Conservation (phyloP, 352 stramenopile species). For the Halophytophthora batemanensis region DNA sequence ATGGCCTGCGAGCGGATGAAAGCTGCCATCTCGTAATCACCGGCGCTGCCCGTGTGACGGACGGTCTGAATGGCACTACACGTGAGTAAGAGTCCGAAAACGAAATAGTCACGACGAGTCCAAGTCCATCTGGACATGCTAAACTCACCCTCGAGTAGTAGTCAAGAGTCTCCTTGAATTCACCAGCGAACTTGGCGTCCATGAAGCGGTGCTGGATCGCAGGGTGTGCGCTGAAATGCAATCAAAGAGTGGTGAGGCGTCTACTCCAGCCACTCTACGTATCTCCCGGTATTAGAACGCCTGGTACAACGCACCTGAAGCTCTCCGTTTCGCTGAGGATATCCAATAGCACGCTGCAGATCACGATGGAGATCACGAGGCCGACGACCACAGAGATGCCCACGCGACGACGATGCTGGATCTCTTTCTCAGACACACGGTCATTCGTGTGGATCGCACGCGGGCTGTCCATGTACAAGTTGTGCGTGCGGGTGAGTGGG, state of each 20-base stretch:
- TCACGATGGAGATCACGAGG: conserved; percentile 55
- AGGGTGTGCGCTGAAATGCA: conserved; percentile 45
- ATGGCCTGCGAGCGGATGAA: conserved; percentile 73
- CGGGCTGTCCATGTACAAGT: conserved; percentile 73
- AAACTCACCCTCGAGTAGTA: conserved; percentile 62
- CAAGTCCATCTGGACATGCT: no score
- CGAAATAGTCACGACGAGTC: not conserved
- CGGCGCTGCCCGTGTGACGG: conserved; percentile 56
- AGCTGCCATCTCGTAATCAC: conserved; percentile 71
- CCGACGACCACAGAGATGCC: conserved; percentile 52
- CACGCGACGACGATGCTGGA: conserved; percentile 46
- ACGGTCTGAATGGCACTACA: conserved; percentile 24
- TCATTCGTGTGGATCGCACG: conserved; percentile 28
- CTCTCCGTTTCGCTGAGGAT: conserved; percentile 65
- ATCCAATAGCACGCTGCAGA: conserved; percentile 65
- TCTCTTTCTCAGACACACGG: conserved; percentile 45
- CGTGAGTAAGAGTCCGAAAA: not conserved
- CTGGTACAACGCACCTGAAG: conserved; percentile 56
- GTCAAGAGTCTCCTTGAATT: conserved; percentile 66
- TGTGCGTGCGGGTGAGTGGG: conserved; percentile 35
- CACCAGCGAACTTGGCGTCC: conserved; percentile 56
- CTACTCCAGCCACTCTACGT: no score
- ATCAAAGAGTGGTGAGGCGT: no score
- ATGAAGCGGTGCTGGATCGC: conserved; percentile 81
- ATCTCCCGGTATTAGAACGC: no score